These are phyloP conservation scores for Fusarium subtropicale DNA, from an alignment of 2,329 filamentous ascomycete genomes.

Conservation along the genomic window DNA sequence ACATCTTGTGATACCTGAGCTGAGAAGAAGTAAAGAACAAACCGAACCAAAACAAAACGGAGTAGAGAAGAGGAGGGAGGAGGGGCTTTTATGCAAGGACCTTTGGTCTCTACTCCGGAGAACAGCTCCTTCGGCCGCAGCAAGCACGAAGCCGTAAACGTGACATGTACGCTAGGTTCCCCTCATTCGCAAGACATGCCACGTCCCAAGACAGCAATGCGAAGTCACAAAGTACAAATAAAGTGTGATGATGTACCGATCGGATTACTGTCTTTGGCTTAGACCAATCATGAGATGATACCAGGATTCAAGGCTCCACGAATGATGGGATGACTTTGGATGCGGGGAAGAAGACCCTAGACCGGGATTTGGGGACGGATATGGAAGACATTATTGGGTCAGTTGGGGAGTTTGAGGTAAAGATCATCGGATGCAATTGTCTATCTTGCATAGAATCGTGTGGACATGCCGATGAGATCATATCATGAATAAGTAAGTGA, in stretches of 20 bases:
- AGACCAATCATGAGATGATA: not conserved
- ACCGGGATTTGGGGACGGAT: not conserved
- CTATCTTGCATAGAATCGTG: not conserved
- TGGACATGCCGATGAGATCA: too few relatives aligned
- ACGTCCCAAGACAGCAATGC: conserved; percentile 23
- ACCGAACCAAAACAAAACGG: not conserved
- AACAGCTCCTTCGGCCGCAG: not conserved
- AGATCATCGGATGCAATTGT: not conserved
- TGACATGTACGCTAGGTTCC: conserved; percentile 15
- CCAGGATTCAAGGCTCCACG: not conserved
- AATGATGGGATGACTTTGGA: not conserved
- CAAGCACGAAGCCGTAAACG: not conserved
- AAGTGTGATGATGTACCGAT: conserved; percentile 7
- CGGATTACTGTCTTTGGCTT: conserved; percentile 17
- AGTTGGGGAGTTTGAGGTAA: not conserved
- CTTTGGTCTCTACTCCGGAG: not conserved
- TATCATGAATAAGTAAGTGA: too few relatives aligned
- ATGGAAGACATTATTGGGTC: not conserved
- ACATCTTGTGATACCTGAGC: not conserved
- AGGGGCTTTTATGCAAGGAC: conserved; percentile 4
- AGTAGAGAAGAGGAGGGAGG: not conserved
- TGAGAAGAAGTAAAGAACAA: not conserved
- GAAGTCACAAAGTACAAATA: conserved; percentile 20
- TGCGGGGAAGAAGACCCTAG: conserved; percentile 11
- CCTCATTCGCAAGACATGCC: conserved; percentile 2